phyloP scores from a whole-genome alignment of 768 basidiomycete species.

The Leccinellum rugosiceps region DNA sequence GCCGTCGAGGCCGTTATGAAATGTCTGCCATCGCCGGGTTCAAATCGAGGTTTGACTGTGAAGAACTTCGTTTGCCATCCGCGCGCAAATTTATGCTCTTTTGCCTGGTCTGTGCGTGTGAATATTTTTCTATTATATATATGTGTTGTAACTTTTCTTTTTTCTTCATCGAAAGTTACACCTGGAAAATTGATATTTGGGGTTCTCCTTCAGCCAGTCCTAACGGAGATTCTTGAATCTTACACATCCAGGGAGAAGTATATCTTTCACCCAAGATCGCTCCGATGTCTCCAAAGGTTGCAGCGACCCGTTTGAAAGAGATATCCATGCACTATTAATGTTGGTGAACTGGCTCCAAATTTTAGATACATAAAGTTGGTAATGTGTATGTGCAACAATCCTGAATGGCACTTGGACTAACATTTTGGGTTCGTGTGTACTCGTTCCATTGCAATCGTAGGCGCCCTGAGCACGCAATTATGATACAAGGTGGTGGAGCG shows the following conservation, averaged over 20 bases:
- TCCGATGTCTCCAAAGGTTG: conserved; percentile 42
- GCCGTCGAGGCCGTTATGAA: conserved; percentile 21
- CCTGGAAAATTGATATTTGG: conserved; percentile 75
- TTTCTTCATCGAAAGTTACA: conserved; percentile 77
- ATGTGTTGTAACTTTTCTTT: neutral
- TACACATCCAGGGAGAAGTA: conserved; percentile 53
- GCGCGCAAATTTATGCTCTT: conserved; percentile 27
- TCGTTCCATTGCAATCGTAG: neutral
- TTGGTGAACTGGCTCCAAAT: too few relatives aligned
- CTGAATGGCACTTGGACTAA: neutral
- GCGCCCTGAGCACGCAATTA: neutral
- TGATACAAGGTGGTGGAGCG: neutral
- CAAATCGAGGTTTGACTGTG: conserved; percentile 43
- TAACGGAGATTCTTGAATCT: conserved; percentile 55
- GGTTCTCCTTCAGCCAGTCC: conserved; percentile 35
- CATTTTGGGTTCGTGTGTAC: neutral
- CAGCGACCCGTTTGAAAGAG: conserved; percentile 65
- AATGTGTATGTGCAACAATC: neutral
- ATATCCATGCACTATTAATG: too few relatives aligned
- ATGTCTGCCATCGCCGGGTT: conserved; percentile 29
- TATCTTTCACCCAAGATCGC: conserved; percentile 68
- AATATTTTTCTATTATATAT: conserved; percentile 17
- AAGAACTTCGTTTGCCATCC: conserved; percentile 12
- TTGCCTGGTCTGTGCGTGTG: conserved; percentile 53
- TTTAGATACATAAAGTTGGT: neutral